phyloP scores from a whole-genome alignment of 2,329 filamentous ascomycete genomes.

The Aulographum hederae region DNA sequence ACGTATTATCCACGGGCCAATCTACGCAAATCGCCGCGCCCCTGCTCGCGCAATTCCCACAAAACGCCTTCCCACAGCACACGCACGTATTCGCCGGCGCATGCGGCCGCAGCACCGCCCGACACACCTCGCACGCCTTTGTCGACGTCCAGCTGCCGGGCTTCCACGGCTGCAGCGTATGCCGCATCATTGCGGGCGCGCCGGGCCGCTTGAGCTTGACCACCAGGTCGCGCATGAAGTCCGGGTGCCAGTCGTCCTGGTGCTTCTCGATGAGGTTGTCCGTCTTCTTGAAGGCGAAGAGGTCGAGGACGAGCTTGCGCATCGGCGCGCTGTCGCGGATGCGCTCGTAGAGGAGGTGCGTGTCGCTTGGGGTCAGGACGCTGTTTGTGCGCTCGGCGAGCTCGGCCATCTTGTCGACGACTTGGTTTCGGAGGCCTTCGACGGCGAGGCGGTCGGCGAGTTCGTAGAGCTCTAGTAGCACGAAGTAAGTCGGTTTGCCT shows the following conservation, averaged over 20 bases:
- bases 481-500: conserved; percentile 30
- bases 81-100: conserved; percentile 20
- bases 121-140: conserved; percentile 20
- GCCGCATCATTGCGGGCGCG: conserved; percentile 21
- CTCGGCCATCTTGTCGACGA: conserved; percentile 23
- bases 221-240: conserved; percentile 26
- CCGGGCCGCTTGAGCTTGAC: conserved; percentile 27
- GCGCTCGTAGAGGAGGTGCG: conserved; percentile 26
- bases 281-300: conserved; percentile 34
- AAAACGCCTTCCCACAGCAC: conserved; percentile 23
- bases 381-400: conserved; percentile 28
- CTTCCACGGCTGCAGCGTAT: conserved; percentile 20
- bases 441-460: conserved; percentile 28
- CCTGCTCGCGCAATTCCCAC: conserved; percentile 17
- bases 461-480: conserved; percentile 27
- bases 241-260: conserved; percentile 28
- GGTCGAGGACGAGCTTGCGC: conserved; percentile 24
- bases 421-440: conserved; percentile 24
- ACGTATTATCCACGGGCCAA: conserved; percentile 15
- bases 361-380: conserved; percentile 30
- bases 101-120: conserved; percentile 19
- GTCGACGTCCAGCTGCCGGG: conserved; percentile 15
- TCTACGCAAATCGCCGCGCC: conserved; percentile 10
- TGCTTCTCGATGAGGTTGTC: conserved; percentile 27
- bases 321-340: conserved; percentile 21